Percentiles rank a stretch among this genome's conserved stretches.
These are phyloP conservation scores for Lactarius vividus DNA, from an alignment of 768 basidiomycete genomes.

Conservation along the genomic window DNA sequence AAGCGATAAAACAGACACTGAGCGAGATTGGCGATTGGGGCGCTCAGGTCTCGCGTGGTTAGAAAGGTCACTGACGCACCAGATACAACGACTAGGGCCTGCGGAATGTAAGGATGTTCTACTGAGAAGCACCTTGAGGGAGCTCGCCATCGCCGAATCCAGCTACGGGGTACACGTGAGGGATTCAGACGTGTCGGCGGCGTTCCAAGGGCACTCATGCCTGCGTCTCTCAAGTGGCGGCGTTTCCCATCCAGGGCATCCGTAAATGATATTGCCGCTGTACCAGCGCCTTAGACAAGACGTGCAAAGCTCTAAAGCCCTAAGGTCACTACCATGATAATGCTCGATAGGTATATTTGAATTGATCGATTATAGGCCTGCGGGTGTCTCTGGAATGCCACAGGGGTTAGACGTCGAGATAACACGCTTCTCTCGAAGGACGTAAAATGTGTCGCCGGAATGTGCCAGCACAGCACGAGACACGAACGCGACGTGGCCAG, in stretches of 20 bases:
- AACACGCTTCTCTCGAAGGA: background rate
- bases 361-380: background rate
- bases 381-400: background rate
- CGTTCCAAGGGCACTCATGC: background rate
- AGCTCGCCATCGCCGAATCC: background rate
- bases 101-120: background rate
- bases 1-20: background rate
- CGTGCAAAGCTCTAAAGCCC: background rate
- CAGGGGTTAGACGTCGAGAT: slow-evolving; percentile 9
- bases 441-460: background rate
- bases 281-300: slow-evolving; percentile 1
- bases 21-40: slow-evolving; percentile 14
- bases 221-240: background rate
- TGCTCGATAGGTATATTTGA: background rate
- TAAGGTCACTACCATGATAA: background rate
- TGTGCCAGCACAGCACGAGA: slow-evolving; percentile 18
- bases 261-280: background rate
- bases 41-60: background rate
- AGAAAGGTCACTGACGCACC: background rate
- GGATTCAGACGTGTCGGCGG: background rate
- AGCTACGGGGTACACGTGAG: background rate
- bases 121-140: background rate
- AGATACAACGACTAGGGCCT: background rate
- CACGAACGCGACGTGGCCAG: slow-evolving; percentile 2
- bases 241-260: background rate